Percentiles rank a stretch among this genome's conserved stretches.
These are phyloP conservation scores for Sarocladiaceae sp. DNA, from an alignment of 2,329 filamentous ascomycete genomes.

Conservation along the genomic window DNA sequence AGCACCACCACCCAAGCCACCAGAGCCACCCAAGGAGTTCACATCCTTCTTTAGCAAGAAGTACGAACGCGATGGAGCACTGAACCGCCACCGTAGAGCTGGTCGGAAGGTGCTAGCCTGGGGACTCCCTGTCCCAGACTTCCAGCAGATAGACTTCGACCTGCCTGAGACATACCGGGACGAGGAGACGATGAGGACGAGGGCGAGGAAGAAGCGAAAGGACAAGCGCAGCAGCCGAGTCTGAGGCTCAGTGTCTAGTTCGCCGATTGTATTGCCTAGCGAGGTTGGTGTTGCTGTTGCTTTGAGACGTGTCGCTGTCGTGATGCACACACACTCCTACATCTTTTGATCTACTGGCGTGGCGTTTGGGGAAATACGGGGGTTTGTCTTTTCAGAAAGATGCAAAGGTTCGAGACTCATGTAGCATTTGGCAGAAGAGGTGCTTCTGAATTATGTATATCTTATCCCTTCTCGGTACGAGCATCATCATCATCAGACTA, in stretches of 20 bases:
- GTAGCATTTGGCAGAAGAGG: no score
- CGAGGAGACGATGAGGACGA: slow-evolving; percentile 48
- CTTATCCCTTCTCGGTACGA: no score
- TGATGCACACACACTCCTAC: neutral
- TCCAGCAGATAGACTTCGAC: slow-evolving; percentile 63
- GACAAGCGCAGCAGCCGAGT: slow-evolving; percentile 45
- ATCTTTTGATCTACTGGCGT: slow-evolving; percentile 1
- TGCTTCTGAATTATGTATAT: no score
- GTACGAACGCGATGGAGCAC: slow-evolving; percentile 70
- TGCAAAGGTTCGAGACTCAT: neutral
- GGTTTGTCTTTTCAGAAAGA: no score
- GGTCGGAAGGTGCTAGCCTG: slow-evolving; percentile 70
- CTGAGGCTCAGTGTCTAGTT: neutral
- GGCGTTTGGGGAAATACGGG: slow-evolving; percentile 3
- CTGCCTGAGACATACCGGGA: slow-evolving; percentile 61
- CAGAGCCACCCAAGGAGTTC: slow-evolving; percentile 54
- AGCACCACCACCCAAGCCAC: slow-evolving; percentile 22
- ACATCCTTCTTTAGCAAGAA: slow-evolving; percentile 81
- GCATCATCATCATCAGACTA: no score
- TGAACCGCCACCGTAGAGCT: slow-evolving; percentile 65
- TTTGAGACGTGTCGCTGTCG: no score
- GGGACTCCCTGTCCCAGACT: slow-evolving; percentile 72
- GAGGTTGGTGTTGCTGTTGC: neutral
- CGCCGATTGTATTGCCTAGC: neutral
- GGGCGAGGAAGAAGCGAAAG: slow-evolving; percentile 57